Conservation (phyloP, 1,284 basidiomycete species). For the Cutaneotrichosporon cutaneum region DNA sequence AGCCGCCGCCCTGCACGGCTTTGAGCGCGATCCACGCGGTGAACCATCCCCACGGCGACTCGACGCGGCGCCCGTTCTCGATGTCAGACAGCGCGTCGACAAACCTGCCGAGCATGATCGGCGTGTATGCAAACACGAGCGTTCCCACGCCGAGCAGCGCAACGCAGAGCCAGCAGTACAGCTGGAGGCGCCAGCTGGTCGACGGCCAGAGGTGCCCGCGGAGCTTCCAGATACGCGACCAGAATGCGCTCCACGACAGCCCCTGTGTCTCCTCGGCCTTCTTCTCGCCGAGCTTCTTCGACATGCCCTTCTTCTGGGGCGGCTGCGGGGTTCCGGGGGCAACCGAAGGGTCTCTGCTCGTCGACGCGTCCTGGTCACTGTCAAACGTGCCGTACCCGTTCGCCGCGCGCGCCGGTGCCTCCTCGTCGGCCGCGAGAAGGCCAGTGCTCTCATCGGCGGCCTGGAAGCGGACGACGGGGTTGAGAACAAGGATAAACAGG, state of each 20-base stretch:
- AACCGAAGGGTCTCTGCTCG: conserved; percentile 14
- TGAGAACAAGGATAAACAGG: conserved; percentile 34
- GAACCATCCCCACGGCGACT: conserved; percentile 37
- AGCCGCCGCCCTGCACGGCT: conserved; percentile 36
- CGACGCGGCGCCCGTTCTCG: conserved; percentile 13
- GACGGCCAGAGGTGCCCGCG: conserved; percentile 47
- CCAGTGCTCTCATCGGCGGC: conserved; percentile 39
- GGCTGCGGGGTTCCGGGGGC: conserved; percentile 6
- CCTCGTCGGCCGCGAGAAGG: conserved; percentile 26
- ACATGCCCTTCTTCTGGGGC: conserved; percentile 27
- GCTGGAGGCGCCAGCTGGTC: conserved; percentile 39
- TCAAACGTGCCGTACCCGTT: conserved; percentile 40
- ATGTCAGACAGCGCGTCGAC: conserved; percentile 35
- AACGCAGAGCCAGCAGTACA: conserved; percentile 35
- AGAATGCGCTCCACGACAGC: conserved; percentile 34
- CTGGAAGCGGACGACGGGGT: conserved; percentile 39
- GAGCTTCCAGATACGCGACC: conserved; percentile 37
- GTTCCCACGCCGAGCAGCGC: conserved; percentile 23
- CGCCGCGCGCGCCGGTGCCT: background rate
- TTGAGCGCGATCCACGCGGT: conserved; percentile 36
- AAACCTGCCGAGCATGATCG: conserved; percentile 36
- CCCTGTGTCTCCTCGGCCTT: conserved; percentile 32
- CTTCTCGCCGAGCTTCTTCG: conserved; percentile 42
- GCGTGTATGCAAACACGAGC: conserved; percentile 37
- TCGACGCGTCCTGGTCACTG: conserved; percentile 11